Conservation (phyloP, 306 rosid species). For the Castanea sativa region DNA sequence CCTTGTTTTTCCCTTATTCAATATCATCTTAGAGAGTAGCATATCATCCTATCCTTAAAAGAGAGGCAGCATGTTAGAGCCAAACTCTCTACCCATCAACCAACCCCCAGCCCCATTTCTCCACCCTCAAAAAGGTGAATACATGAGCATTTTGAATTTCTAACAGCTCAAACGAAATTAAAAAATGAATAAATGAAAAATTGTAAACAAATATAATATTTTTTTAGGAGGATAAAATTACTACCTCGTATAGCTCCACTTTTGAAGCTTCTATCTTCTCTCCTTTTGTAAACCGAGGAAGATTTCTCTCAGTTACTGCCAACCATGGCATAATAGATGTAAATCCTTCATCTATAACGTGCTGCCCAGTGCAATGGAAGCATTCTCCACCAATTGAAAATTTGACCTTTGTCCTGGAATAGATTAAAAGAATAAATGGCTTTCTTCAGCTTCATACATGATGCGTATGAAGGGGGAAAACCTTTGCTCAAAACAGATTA, state of each 20-base stretch:
- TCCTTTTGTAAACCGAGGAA: slow-evolving; percentile 77
- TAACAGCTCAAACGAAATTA: background rate
- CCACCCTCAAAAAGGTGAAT: background rate
- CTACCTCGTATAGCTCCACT: slow-evolving; percentile 88
- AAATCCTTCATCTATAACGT: slow-evolving; percentile 63
- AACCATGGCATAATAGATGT: slow-evolving; percentile 95
- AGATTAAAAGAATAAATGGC: slow-evolving; percentile 14
- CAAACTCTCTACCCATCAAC: slow-evolving; percentile 9
- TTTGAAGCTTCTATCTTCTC: slow-evolving; percentile 69
- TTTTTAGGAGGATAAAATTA: slow-evolving; percentile 10
- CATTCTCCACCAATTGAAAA: slow-evolving; percentile 80
- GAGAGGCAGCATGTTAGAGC: slow-evolving; percentile 15
- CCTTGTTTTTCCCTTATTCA: background rate
- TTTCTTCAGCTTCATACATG: slow-evolving; percentile 6
- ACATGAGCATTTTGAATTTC: background rate
- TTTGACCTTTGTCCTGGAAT: slow-evolving; percentile 70
- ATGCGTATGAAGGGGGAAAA: background rate
- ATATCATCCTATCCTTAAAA: background rate
- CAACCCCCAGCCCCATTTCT: background rate
- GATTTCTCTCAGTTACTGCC: slow-evolving; percentile 75
- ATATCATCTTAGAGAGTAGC: background rate
- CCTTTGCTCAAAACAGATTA: background rate
- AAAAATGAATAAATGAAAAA: background rate
- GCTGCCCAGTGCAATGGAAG: slow-evolving; percentile 82
- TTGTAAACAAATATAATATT: slow-evolving; percentile 10